phyloP scores from a whole-genome alignment of 2,329 filamentous ascomycete genomes.

The Arthrocladium fulminans region DNA sequence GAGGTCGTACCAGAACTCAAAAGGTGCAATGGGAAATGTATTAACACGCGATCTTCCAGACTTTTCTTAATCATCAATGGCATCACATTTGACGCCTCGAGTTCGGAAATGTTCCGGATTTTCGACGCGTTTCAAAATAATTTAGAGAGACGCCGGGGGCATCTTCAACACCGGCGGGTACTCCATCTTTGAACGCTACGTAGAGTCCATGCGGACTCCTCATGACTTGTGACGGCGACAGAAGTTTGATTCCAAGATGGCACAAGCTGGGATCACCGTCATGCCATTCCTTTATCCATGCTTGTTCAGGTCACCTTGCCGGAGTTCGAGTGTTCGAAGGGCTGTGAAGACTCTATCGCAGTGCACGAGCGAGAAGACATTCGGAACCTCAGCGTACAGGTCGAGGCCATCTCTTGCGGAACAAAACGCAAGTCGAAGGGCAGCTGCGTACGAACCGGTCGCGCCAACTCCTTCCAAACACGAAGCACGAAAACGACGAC shows the following conservation, averaged over 20 bases:
- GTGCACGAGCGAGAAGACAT: not conserved
- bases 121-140: not conserved
- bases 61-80: not conserved
- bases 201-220: not conserved
- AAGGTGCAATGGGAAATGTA: no score
- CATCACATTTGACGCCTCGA: not conserved
- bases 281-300: constrained; percentile 31
- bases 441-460: constrained; percentile 13
- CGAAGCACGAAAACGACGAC: constrained; percentile 35
- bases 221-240: not conserved
- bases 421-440: constrained; percentile 17
- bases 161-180: no score
- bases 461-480: constrained; percentile 13
- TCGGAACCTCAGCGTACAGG: constrained; percentile 5
- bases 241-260: no score
- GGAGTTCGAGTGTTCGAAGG: constrained; percentile 5
- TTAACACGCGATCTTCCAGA: not conserved
- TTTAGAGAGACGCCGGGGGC: not conserved
- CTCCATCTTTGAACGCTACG: no score
- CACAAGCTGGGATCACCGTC: constrained; percentile 9
- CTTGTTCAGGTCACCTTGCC: constrained; percentile 10
- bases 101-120: not conserved
- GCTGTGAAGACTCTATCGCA: constrained; percentile 17
- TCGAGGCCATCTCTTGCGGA: constrained; percentile 8
- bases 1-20: no score